These are phyloP conservation scores for Claviceps africana DNA, from an alignment of 2,329 filamentous ascomycete species.

Conservation along the genomic window DNA sequence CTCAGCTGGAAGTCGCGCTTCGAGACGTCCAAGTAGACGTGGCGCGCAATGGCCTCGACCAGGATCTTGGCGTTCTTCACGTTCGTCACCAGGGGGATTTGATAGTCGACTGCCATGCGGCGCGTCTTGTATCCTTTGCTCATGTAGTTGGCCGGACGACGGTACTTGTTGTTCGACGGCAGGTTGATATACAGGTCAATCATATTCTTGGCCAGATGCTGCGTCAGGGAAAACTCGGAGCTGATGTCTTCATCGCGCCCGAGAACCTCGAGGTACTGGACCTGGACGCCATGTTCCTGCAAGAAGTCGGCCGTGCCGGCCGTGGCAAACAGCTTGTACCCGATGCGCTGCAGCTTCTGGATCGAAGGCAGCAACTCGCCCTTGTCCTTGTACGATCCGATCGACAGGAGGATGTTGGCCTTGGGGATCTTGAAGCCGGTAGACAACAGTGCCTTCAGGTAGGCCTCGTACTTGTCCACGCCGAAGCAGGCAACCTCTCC, in stretches of 20 bases:
- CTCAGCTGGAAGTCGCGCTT: constrained; percentile 87
- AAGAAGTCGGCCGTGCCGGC: constrained; percentile 94
- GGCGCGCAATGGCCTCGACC: constrained; percentile 81
- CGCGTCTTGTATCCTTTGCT: constrained; percentile 93
- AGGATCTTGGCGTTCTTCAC: constrained; percentile 98
- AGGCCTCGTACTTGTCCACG: constrained; percentile 90
- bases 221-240: constrained; percentile 90
- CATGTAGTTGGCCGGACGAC: constrained; percentile 95
- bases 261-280: constrained; percentile 86
- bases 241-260: constrained; percentile 71
- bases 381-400: constrained; percentile 97
- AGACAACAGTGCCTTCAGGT: constrained; percentile 88
- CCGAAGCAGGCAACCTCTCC: constrained; percentile 97
- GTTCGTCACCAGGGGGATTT: constrained; percentile 93
- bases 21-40: constrained; percentile 72
- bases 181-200: constrained; percentile 99
- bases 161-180: constrained; percentile 96
- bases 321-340: constrained; percentile 92
- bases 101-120: constrained; percentile 94
- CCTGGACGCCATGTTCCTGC: constrained; percentile 78
- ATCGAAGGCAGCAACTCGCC: constrained; percentile 92
- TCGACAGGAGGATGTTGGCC: constrained; percentile 87
- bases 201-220: constrained; percentile 93
- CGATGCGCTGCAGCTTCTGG: constrained; percentile 74
- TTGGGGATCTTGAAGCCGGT: constrained; percentile 95